These are phyloP conservation scores for Apiospora kogelbergensis DNA, from an alignment of 2,329 filamentous ascomycete species.

Conservation along the genomic window DNA sequence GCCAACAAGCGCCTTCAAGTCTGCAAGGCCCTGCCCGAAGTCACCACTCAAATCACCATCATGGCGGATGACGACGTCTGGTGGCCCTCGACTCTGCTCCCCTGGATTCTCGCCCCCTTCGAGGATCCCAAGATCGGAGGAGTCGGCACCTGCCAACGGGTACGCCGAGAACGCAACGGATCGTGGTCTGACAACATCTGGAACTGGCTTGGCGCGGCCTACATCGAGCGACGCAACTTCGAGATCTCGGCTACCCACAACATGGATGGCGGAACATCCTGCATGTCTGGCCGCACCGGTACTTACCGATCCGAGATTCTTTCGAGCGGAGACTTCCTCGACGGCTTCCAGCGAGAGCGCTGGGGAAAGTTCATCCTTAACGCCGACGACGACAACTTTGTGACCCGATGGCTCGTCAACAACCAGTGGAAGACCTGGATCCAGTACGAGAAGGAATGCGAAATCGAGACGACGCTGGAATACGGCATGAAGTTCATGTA, in stretches of 20 bases:
- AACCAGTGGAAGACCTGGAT: slow-evolving; percentile 94
- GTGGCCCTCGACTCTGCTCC: slow-evolving; percentile 82
- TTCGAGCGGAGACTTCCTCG: slow-evolving; percentile 78
- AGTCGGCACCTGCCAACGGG: slow-evolving; percentile 89
- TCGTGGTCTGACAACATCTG: slow-evolving; percentile 65
- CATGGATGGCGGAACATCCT: slow-evolving; percentile 90
- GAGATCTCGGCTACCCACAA: slow-evolving; percentile 95
- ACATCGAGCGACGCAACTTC: slow-evolving; percentile 92
- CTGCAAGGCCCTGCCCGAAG: slow-evolving; percentile 83
- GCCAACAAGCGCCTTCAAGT: slow-evolving; percentile 96
- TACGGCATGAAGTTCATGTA: slow-evolving; percentile 86
- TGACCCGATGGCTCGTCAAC: slow-evolving; percentile 91
- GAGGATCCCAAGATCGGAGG: slow-evolving; percentile 82
- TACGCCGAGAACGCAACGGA: slow-evolving; percentile 66
- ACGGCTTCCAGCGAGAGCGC: slow-evolving; percentile 86
- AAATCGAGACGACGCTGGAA: slow-evolving; percentile 90
- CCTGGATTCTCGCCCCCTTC: slow-evolving; percentile 91
- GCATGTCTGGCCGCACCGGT: slow-evolving; percentile 91
- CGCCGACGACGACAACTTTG: slow-evolving; percentile 97
- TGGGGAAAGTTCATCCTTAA: slow-evolving; percentile 90
- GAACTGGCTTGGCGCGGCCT: slow-evolving; percentile 89
- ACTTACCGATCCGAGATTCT: slow-evolving; percentile 89
- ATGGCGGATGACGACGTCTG: slow-evolving; percentile 96
- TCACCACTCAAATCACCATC: slow-evolving; percentile 80
- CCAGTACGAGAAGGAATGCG: slow-evolving; percentile 88